These are phyloP conservation scores for Geotrichum ghanense DNA, from an alignment of 805 yeast genomes.

Conservation along the genomic window DNA sequence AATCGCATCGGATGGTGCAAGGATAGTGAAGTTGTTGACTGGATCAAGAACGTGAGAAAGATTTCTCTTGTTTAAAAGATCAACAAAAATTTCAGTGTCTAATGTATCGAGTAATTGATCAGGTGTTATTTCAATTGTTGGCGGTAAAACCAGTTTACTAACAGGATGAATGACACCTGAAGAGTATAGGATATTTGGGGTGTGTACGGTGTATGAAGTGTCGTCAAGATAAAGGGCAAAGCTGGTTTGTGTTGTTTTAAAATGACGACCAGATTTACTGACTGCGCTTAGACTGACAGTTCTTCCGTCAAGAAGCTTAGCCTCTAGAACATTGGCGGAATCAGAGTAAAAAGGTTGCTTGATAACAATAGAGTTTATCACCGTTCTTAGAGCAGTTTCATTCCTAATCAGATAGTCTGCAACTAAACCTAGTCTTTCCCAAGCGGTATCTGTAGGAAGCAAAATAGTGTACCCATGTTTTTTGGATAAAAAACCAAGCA, in stretches of 20 bases:
- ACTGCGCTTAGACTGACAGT: slow-evolving; percentile 11
- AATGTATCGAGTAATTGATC: slow-evolving; percentile 46
- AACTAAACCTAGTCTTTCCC: slow-evolving; percentile 54
- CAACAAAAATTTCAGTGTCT: slow-evolving; percentile 34
- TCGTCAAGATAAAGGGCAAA: slow-evolving; percentile 1
- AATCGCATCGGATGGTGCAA: slow-evolving; percentile 59
- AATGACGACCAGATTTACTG: slow-evolving; percentile 9
- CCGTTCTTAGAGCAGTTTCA: slow-evolving; percentile 35
- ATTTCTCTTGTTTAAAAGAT: slow-evolving; percentile 36
- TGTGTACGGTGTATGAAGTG: slow-evolving; percentile 15
- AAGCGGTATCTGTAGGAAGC: slow-evolving; percentile 65
- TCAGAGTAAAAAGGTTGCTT: slow-evolving; percentile 61
- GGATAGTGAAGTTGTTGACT: slow-evolving; percentile 43
- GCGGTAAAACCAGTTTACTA: slow-evolving; percentile 45
- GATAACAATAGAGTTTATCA: slow-evolving; percentile 49
- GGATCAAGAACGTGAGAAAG: slow-evolving; percentile 33
- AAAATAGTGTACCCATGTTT: slow-evolving; percentile 60
- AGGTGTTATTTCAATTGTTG: slow-evolving; percentile 39
- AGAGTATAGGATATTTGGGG: slow-evolving; percentile 60
- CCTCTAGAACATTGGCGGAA: slow-evolving; percentile 24
- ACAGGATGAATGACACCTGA: slow-evolving; percentile 81
- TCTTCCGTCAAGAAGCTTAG: slow-evolving; percentile 5
- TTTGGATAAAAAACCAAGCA: slow-evolving; percentile 44
- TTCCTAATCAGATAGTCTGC: slow-evolving; percentile 47
- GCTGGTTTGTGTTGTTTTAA: slow-evolving; percentile 11